A percentile compares a stretch with the other conserved stretches of the same genome.
phyloP scores from a whole-genome alignment of 306 rosid genomes.

The Clitoria ternatea region DNA sequence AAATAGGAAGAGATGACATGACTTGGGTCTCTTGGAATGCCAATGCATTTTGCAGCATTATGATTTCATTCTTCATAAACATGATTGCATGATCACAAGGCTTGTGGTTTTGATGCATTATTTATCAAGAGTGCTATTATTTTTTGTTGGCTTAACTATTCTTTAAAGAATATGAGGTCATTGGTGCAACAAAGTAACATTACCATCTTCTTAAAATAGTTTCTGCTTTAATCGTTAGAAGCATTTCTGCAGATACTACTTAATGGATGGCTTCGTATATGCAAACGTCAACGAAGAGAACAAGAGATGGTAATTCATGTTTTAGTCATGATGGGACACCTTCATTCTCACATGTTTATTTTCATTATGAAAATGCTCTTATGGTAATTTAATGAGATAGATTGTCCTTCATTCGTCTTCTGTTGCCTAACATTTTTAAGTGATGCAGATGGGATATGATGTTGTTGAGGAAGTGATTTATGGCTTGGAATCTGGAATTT shows the following conservation, averaged over 20 bases:
- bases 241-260: conserved; percentile 57
- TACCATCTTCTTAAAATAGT: background rate
- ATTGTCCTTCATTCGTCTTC: background rate
- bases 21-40: conserved; percentile 8
- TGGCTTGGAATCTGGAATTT: conserved; percentile 94
- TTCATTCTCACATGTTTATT: conserved; percentile 14
- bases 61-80: conserved; percentile 7
- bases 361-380: background rate
- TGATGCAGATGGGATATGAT: conserved; percentile 86
- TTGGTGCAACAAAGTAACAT: background rate
- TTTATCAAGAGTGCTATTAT: background rate
- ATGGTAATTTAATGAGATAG: background rate
- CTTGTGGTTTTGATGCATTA: background rate
- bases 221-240: conserved; percentile 19
- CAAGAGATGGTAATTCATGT: conserved; percentile 77
- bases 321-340: conserved; percentile 13
- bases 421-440: conserved; percentile 20
- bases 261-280: conserved; percentile 88
- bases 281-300: conserved; percentile 72
- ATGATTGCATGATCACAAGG: background rate
- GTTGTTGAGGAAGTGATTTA: conserved; percentile 92
- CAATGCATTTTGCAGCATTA: background rate
- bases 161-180: conserved; percentile 1
- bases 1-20: background rate
- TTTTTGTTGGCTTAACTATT: background rate